These are phyloP conservation scores for Microbotryum scabiosae DNA, from an alignment of 1,284 basidiomycete genomes.

Conservation along the genomic window DNA sequence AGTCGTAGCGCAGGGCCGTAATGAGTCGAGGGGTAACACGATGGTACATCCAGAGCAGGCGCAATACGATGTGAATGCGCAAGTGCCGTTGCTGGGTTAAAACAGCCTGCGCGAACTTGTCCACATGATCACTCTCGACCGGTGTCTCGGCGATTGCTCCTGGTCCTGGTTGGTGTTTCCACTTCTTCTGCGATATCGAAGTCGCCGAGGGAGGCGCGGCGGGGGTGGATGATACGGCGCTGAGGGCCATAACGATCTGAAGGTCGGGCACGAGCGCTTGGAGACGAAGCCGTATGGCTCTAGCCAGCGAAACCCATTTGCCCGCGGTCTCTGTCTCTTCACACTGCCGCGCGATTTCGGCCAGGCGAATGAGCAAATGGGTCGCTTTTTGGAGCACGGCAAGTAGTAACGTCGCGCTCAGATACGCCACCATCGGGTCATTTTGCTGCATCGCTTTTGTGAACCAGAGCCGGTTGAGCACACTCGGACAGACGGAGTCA, in stretches of 20 bases:
- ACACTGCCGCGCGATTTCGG: slow-evolving; percentile 4
- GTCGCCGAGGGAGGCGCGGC: slow-evolving; percentile 3
- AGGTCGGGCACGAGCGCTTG: slow-evolving; percentile 23
- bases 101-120: not conserved
- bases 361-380: slow-evolving; percentile 13
- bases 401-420: slow-evolving; percentile 27
- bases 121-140: not conserved
- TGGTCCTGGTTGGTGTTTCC: not conserved
- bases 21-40: slow-evolving; percentile 22
- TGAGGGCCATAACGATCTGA: slow-evolving; percentile 24
- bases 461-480: slow-evolving; percentile 26
- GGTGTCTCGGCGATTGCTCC: not conserved
- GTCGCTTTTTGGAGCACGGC: slow-evolving; percentile 26
- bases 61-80: slow-evolving; percentile 27
- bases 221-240: slow-evolving; percentile 11
- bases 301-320: slow-evolving; percentile 8
- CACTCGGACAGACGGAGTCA: slow-evolving; percentile 46
- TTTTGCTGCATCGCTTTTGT: slow-evolving; percentile 30
- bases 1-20: slow-evolving; percentile 29
- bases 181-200: not conserved
- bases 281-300: slow-evolving; percentile 16
- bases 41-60: slow-evolving; percentile 29
- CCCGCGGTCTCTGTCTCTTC: slow-evolving; percentile 4
- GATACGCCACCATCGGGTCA: slow-evolving; percentile 29
- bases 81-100: slow-evolving; percentile 8